Base-by-base conservation (phyloP, 2,329 filamentous ascomycete genomes). In the Setomelanomma holmii region DNA sequence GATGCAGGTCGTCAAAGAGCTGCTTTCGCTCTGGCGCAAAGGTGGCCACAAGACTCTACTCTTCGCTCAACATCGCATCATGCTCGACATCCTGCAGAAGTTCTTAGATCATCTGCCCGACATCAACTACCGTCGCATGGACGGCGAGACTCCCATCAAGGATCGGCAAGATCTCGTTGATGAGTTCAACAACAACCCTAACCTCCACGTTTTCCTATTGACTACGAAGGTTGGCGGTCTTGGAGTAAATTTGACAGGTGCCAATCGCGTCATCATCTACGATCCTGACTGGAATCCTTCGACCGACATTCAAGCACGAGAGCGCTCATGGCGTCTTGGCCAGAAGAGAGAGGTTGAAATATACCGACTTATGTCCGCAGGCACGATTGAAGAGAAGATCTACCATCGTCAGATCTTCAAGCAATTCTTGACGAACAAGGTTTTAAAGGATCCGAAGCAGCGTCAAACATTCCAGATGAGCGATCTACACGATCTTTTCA, bases 241-340 rank as follows among this genome's bases (percentile, higher is more conserved):
- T 12, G 95, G 95, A 5, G 89, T 96, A 40, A 99, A 99, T 62
- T 79, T 99, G 19, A 99, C 95, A 0, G 95, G 95, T 6, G 95
- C 95, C 4, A 91, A 96, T 70, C 87, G 95, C 27, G 93, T 99
- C 58, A 96, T 99, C 69, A 98, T 99, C 48, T 99, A 95, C 69
- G 96, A 99, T 67, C 96, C 95, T 0, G 95, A 99, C 71, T 99
- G 95, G 95, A 98, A 98, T 66, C 95, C 93, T 1, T 97, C 93
- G 0, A 98, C 93, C 0, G 95, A 99, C 69, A 82, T 97, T 21
- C 95, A 99, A 76, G 95, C 95, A 14, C 88, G 95, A 41, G 95
- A 99, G 75, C 86, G 95, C 67, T 95, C 96, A 5, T 99, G 95
- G 95, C 87, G 95, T 51, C 79, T 99, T 1, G 95, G 95, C 0